Conservation (phyloP, 1,284 basidiomycete species). For the Ustilago hordei region DNA sequence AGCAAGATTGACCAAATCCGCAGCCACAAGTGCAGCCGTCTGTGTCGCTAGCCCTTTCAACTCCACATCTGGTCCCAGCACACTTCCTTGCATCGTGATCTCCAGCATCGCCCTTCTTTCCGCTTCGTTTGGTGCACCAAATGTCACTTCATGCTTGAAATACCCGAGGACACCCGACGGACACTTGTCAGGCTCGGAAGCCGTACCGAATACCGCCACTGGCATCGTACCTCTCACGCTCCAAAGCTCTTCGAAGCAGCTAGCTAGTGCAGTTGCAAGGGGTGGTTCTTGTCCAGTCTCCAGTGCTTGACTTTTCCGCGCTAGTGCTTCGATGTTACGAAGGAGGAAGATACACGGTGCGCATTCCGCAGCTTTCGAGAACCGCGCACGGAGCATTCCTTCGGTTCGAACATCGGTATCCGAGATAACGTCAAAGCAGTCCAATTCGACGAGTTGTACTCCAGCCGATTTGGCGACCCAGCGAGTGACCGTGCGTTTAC, state of each 20-base stretch:
- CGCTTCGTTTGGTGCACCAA: constrained; percentile 82
- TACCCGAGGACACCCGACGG: constrained; percentile 78
- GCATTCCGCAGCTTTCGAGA: constrained; percentile 83
- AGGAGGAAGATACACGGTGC: constrained; percentile 88
- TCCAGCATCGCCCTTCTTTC: constrained; percentile 79
- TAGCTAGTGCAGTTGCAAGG: constrained; percentile 76
- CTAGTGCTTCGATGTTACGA: constrained; percentile 85
- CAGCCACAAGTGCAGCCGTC: constrained; percentile 90
- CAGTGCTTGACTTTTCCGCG: constrained; percentile 77
- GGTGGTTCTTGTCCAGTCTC: constrained; percentile 80
- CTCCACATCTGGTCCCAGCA: constrained; percentile 83
- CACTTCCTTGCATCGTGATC: constrained; percentile 72
- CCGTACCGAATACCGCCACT: constrained; percentile 76
- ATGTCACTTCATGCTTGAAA: constrained; percentile 88
- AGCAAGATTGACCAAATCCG: constrained; percentile 82
- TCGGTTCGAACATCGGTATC: constrained; percentile 85
- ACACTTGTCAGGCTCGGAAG: constrained; percentile 78
- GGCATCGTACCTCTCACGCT: constrained; percentile 63
- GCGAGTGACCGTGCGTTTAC: constrained; percentile 77
- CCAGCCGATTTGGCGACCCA: constrained; percentile 78
- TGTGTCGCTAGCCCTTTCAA: constrained; percentile 81
- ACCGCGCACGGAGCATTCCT: constrained; percentile 79
- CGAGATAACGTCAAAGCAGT: constrained; percentile 85
- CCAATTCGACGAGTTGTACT: constrained; percentile 85
- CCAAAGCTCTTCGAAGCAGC: constrained; percentile 76